A percentile compares a stretch with the other conserved stretches of the same genome.
Conservation (phyloP, 2,329 filamentous ascomycete species). For the Emmonsiellopsis sp. region DNA sequence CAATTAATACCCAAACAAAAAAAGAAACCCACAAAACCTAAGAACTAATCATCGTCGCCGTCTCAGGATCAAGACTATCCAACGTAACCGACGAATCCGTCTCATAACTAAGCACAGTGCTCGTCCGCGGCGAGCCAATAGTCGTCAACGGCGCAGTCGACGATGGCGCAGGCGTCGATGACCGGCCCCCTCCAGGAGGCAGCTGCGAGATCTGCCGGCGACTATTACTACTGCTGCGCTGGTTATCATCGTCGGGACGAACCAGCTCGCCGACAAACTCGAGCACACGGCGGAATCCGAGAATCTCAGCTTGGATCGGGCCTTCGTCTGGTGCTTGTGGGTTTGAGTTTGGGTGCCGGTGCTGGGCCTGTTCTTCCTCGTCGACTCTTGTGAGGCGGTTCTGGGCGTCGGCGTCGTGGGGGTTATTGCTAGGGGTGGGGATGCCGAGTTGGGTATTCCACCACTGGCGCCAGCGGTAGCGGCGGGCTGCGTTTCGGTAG, state of each 20-base stretch:
- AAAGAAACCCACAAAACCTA: neutral
- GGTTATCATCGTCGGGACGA: constrained; percentile 24
- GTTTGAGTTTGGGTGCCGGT: constrained; percentile 5
- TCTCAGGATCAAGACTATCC: constrained; percentile 18
- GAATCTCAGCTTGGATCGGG: constrained; percentile 40
- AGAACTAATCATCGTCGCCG: constrained; percentile 11
- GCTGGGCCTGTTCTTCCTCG: constrained; percentile 39
- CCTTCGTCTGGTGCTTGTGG: constrained; percentile 23
- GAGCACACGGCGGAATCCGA: constrained; percentile 42
- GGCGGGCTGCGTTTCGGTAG: constrained; percentile 45
- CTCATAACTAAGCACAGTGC: constrained; percentile 20
- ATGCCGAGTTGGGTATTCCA: constrained; percentile 30
- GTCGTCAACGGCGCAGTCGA: constrained; percentile 17
- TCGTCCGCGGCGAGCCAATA: constrained; percentile 19
- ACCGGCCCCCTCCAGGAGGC: neutral
- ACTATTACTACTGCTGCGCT: constrained; percentile 3
- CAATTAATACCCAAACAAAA: neutral
- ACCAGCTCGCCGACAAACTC: constrained; percentile 43
- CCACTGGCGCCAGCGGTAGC: constrained; percentile 42
- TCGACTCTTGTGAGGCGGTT: constrained; percentile 32
- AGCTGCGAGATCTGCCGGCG: neutral
- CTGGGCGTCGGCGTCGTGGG: constrained; percentile 26
- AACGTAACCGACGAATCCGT: constrained; percentile 18
- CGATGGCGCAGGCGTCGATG: constrained; percentile 10
- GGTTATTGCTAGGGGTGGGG: constrained; percentile 20